A percentile compares a stretch with the other conserved stretches of the same genome.
phyloP scores from a whole-genome alignment of 139 green algal species.

The Chlamydomonas applanata region DNA sequence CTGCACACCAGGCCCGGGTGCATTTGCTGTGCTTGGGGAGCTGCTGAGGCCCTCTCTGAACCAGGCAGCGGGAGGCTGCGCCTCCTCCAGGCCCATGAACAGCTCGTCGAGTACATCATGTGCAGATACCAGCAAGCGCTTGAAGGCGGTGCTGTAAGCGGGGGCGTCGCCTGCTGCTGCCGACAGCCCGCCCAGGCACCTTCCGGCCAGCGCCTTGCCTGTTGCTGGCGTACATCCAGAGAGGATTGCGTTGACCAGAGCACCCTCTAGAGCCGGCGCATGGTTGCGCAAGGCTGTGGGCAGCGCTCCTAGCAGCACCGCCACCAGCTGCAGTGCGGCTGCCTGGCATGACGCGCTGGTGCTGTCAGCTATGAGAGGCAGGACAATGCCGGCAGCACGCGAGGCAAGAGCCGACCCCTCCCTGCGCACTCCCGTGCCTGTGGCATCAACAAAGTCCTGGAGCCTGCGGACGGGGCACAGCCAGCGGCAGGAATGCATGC shows the following conservation, averaged over 20 bases:
- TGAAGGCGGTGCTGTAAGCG: neutral
- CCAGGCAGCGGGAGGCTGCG: neutral
- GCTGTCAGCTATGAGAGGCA: neutral
- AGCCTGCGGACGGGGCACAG: neutral
- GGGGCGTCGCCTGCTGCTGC: neutral
- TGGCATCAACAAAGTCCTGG: constrained; percentile 1
- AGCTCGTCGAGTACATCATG: neutral
- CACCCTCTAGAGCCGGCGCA: neutral
- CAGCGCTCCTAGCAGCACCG: neutral
- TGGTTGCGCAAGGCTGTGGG: constrained; percentile 1
- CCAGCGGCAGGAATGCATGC: neutral
- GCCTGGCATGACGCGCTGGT: neutral
- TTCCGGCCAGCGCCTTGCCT: neutral
- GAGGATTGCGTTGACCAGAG: neutral
- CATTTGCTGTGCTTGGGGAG: neutral
- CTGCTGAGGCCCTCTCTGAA: neutral
- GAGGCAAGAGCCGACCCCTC: constrained; percentile 1
- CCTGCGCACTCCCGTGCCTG: neutral
- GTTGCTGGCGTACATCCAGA: neutral
- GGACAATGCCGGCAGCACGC: neutral
- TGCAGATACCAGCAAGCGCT: neutral
- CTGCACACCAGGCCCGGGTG: neutral
- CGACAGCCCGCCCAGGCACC: constrained; percentile 1
- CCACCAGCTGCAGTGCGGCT: neutral
- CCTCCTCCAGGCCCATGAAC: constrained; percentile 5